Base-by-base conservation (phyloP, 1,139 yeast genomes). In the Saccharomycopsis hybrid region DNA sequence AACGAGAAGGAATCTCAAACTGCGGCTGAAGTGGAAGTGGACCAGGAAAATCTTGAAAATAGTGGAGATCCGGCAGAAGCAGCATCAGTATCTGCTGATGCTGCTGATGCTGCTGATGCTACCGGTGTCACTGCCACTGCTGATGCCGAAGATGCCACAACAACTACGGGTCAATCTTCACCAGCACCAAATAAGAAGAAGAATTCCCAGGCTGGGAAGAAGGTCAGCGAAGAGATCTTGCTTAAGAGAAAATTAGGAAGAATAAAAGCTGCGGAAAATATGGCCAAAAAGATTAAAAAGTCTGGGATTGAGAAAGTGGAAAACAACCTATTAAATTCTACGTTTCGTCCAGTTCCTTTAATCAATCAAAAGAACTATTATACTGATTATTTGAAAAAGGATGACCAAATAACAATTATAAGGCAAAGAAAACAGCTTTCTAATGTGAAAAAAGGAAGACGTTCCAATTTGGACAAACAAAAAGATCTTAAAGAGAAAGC, bases 341-440 rank as follows among this genome's bases (percentile, higher is more conserved):
- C 78, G 47, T 82, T 92, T 56, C 78, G 80, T 48, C 73, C 83
- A 4, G 75, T 86, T 24, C 78, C 82, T 30, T 74, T 89, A 49
- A 85, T 92, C 67, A 94, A 92, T 65, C 98, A 92, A 62, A 92
- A 92, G 66, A 94, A 92, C 70, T 90, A 88, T 69, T 90, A 81
- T 62, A 87, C 97, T 0, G 97, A 90, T 61, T 92, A 92, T 65
- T 72, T 92, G 62, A 87, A 89, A 63, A 83, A 82, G 58, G 98
- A 94, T 65, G 97, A 90, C 56, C 95, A 85, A 62, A 72, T 79
- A 25, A 71, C 76, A 54, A 76, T 80, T 51, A 65, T 80, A 43
- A 68, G 86, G 50, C 80, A 78, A 57, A 72, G 84, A 70, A 72
- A 80, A 56, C 77, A 73, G 57, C 64, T 70, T 59, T 59, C 65